Base-by-base conservation (phyloP, 306 rosid genomes). In the Senna siamea region DNA sequence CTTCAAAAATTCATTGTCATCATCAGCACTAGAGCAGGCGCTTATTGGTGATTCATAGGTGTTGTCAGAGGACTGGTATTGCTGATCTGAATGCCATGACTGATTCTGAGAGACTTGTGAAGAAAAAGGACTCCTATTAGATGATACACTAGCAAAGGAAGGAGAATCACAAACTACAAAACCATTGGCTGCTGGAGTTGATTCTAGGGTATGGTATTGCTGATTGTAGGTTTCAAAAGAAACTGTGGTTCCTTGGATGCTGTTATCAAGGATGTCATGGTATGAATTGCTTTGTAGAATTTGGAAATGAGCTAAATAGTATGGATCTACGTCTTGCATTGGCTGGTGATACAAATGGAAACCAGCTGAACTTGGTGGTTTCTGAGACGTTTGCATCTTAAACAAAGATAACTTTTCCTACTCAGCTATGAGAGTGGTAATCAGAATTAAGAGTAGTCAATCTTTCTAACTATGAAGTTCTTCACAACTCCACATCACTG, bases 81-180 rank as follows among this genome's bases (percentile, higher is more conserved):
- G n/a, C n/a, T n/a, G n/a, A n/a, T n/a, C n/a, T n/a, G n/a, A n/a
- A n/a, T n/a, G n/a, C n/a, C n/a, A n/a, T n/a, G n/a, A n/a, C 1
- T 82, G 96, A 70, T 95, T 79, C 2, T 82, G 96, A 70, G 97
- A 91, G 69, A 70, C 84, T 79, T 86, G 98, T 1, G 91, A 87
- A 15, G 92, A 89, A 75, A 84, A 86, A 59, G 96, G 83, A 68
- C 90, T 85, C 69, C 85, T 75, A 40, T 76, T 88, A 23, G 97
- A 94, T 84, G 90, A 80, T 69, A 79, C 88, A 75, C 99, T 92
- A 20, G 78, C 87, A 73, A 76, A 78, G 35, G 98, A 91, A 79
- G 98, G 88, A 46, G 98, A 92, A 71, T 90, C 89, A 59, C 84
- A 85, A 75, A 50, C 69, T 66, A 59, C 40, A 47, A 76, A 41